Evolutionary conservation across 2,329 filamentous ascomycete species (phyloP).

Genomic region (Aspergillus sp.): DNA sequence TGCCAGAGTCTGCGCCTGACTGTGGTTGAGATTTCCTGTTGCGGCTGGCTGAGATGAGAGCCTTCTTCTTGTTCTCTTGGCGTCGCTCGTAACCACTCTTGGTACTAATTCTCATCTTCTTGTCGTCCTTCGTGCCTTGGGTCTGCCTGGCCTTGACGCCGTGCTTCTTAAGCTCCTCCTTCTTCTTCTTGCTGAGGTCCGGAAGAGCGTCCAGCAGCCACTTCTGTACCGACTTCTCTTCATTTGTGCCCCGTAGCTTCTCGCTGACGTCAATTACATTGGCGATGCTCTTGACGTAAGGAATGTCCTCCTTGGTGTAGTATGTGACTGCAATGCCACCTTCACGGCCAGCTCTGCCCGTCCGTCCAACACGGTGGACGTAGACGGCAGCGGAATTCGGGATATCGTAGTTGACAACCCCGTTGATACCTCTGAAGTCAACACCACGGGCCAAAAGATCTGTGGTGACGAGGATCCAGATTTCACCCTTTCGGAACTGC

Average conservation of each 20-base stretch:
- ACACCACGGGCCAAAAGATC: constrained; percentile 90
- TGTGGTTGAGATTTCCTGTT: constrained; percentile 32
- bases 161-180: constrained; percentile 76
- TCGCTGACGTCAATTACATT: constrained; percentile 88
- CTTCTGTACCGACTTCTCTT: constrained; percentile 66
- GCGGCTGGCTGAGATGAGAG: constrained; percentile 46
- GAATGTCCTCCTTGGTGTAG: constrained; percentile 93
- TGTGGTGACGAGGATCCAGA: constrained; percentile 96
- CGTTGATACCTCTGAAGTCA: constrained; percentile 92
- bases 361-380: constrained; percentile 89
- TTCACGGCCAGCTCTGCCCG: constrained; percentile 81
- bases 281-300: constrained; percentile 84
- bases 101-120: constrained; percentile 70
- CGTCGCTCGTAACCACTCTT: constrained; percentile 54
- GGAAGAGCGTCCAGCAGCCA: constrained; percentile 90
- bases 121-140: constrained; percentile 46
- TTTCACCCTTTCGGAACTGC: constrained; percentile 83
- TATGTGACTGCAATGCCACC: constrained; percentile 91
- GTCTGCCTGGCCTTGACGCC: constrained; percentile 73
- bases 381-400: constrained; percentile 88
- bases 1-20: constrained; percentile 23
- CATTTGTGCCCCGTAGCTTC: constrained; percentile 59
- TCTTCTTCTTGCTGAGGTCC: constrained; percentile 77
- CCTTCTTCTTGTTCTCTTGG: constrained; percentile 50
- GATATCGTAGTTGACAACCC: constrained; percentile 96